A percentile compares a stretch with the other conserved stretches of the same genome.
Evolutionary conservation across 2,329 filamentous ascomycete species (phyloP).

Genomic region (Leptographium galeiforme): DNA sequence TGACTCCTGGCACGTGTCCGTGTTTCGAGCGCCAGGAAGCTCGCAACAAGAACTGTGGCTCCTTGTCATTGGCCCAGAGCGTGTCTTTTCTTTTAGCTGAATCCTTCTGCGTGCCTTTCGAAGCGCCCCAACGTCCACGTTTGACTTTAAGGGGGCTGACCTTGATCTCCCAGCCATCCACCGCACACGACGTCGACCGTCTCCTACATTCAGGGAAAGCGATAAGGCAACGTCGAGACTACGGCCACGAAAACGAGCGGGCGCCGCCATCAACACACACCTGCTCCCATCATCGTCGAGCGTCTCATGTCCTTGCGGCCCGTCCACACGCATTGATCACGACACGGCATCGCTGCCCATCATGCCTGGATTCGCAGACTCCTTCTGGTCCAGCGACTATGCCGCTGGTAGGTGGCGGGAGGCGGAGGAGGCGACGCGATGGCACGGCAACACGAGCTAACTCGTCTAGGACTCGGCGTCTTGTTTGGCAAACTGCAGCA

Average conservation of each 20-base stretch:
- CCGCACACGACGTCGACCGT: no score
- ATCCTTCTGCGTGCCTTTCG: neutral
- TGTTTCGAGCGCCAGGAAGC: neutral
- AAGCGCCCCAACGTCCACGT: neutral
- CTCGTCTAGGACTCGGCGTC: constrained; percentile 59
- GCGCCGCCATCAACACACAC: no score
- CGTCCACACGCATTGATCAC: no score
- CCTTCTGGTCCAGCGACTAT: constrained; percentile 97
- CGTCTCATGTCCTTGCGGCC: no score
- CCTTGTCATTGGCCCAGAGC: neutral
- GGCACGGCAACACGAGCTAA: no score
- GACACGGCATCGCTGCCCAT: constrained; percentile 17
- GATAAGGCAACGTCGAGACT: no score
- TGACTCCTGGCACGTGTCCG: neutral
- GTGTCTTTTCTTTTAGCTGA: neutral
- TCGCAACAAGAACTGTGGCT: constrained; percentile 1
- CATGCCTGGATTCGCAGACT: constrained; percentile 86
- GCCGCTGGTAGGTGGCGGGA: constrained; percentile 53
- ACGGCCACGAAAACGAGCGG: no score
- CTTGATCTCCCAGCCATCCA: neutral
- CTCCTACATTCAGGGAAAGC: no score
- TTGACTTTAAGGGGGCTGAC: neutral
- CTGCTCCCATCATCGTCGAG: no score
- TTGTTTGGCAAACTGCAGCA: constrained; percentile 95
- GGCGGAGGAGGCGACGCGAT: no score